Base-by-base conservation (phyloP, 192 early-diverging fungal species). In the Umbelopsis sp. region DNA sequence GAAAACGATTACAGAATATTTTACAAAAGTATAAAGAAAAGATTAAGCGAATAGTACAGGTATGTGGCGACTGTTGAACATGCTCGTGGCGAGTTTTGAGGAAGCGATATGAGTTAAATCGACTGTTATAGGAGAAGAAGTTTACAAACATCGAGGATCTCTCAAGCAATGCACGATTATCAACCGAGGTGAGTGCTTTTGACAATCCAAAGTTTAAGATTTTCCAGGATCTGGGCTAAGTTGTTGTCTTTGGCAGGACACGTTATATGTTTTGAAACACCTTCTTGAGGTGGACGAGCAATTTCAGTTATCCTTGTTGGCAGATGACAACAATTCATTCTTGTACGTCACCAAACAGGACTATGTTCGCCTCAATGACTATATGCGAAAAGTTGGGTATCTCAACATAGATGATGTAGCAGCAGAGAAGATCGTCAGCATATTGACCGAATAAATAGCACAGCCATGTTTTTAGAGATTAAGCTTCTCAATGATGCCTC, bases 1-100 rank as follows among this genome's bases (percentile, higher is more conserved):
- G 30, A 20, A 68, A 68, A 27, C 41, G 61, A 16, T 61, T 52
- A 69, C 47, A 70, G 35, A 35, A 30, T 45, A 49, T 49, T 20
- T 72, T 68, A 67, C 46, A 47, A 69, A 72, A 68, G 46, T 73
- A 66, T 18, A 44, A 41, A 21, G 45, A 69, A 21, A 68, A 51
- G 33, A 16, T 58, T 16, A 70, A 66, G 23, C 41, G 21, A 46
- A 44, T 46, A 22, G 65, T 72, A 61, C 27, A 67, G 65, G 66
- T 68, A 65, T 58, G 10, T 3, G 3, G 1, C n/a, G 37, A 10
- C 2, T 20, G 2, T 21, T 11, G n/a, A 44, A 3, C 4, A 69
- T 11, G 18, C 21, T 25, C 3, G 15, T 47, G 10, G 35, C 33
- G 18, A n/a, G 35, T 35, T 12, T 7, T 37, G 4, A 0, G 18